phyloP scores from a whole-genome alignment of 2,329 filamentous ascomycete genomes.

The Passalora sequoiae region DNA sequence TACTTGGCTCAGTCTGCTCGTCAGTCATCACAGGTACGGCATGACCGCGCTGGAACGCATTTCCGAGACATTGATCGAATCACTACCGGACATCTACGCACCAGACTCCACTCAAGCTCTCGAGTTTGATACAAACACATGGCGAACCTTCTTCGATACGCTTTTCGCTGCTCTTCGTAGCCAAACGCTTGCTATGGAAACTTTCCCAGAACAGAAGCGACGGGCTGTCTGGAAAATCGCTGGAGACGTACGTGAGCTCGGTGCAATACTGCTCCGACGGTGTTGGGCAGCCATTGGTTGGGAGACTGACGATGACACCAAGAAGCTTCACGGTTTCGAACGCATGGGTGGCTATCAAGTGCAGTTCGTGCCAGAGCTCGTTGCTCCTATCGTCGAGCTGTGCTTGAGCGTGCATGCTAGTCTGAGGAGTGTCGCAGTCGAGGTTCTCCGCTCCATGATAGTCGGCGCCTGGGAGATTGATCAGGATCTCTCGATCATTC shows the following conservation, averaged over 20 bases:
- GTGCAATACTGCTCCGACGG: constrained; percentile 74
- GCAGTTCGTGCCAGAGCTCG: constrained; percentile 89
- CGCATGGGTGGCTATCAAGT: constrained; percentile 96
- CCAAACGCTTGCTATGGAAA: constrained; percentile 82
- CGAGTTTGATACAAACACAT: constrained; percentile 84
- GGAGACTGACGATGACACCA: constrained; percentile 81
- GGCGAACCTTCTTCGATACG: constrained; percentile 88
- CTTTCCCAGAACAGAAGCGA: constrained; percentile 93
- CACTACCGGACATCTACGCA: constrained; percentile 80
- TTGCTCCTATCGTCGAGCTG: constrained; percentile 85
- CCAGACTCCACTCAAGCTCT: constrained; percentile 54
- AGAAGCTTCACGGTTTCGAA: constrained; percentile 66
- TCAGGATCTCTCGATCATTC: constrained; percentile 82
- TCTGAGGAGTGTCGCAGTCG: constrained; percentile 79
- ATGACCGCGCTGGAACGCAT: constrained; percentile 82
- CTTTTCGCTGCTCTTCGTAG: constrained; percentile 85
- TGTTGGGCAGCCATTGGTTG: constrained; percentile 97
- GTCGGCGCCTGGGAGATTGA: constrained; percentile 96
- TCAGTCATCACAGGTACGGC: constrained; percentile 57
- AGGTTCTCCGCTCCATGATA: constrained; percentile 96
- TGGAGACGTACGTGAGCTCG: constrained; percentile 87
- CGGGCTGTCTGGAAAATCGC: constrained; percentile 98
- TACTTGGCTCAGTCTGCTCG: constrained; percentile 86
- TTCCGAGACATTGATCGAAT: constrained; percentile 71
- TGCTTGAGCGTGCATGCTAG: constrained; percentile 95